Evolutionary conservation across 192 early-diverging fungal genomes (phyloP).

Genomic region (Spizellomyces sp.): DNA sequence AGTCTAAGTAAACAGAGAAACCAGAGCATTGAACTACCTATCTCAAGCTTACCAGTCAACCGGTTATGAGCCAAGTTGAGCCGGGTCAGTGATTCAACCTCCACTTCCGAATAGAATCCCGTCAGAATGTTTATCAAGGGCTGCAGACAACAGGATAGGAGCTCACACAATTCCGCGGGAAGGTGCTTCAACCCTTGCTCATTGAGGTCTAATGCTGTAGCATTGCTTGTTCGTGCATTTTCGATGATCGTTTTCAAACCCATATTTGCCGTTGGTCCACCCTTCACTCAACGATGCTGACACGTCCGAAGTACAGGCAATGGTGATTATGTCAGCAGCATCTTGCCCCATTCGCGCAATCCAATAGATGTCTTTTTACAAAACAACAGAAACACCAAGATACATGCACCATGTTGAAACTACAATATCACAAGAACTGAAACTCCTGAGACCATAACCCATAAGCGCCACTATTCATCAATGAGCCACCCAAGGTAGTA

Average conservation of each 20-base stretch:
- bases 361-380: too few relatives aligned
- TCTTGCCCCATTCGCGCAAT: too few relatives aligned
- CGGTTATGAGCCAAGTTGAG: slow-evolving; percentile 37
- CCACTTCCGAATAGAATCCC: slow-evolving; percentile 4
- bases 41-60: slow-evolving; percentile 6
- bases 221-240: slow-evolving; percentile 18
- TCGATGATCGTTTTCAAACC: slow-evolving; percentile 23
- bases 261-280: background rate
- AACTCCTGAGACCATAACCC: too few relatives aligned
- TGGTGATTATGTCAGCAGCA: too few relatives aligned
- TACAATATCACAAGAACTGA: too few relatives aligned
- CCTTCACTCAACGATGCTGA: background rate
- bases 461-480: too few relatives aligned
- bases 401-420: too few relatives aligned
- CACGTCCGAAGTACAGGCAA: too few relatives aligned
- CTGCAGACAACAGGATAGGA: background rate
- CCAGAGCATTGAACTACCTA: background rate
- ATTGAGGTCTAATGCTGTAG: slow-evolving; percentile 32
- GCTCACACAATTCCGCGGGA: slow-evolving; percentile 40
- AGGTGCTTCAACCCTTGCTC: slow-evolving; percentile 35
- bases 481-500: too few relatives aligned
- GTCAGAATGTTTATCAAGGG: background rate
- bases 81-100: slow-evolving; percentile 14
- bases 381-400: too few relatives aligned
- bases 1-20: background rate